Base-by-base conservation (phyloP, 257 asterid genomes). In the Capsicum chinense region DNA sequence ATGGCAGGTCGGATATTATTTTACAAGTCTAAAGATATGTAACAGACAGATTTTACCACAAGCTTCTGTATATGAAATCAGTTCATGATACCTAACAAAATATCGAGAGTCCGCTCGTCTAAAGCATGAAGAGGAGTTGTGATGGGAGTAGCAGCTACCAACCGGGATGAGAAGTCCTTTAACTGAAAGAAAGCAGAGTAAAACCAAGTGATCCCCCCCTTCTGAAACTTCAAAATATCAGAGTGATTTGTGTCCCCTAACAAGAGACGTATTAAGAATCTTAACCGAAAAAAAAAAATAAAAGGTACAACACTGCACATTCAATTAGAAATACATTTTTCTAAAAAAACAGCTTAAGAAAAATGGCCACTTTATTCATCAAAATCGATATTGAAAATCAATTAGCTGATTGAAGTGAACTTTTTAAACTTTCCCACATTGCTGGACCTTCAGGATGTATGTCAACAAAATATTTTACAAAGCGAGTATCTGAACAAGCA, bases 381-480 rank as follows among this genome's bases (percentile, higher is more conserved):
- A 13, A 52, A 52, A 76, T 16, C 52, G 63, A 50, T 52, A 76
- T 56, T 7, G 63, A 47, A 35, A 88, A 80, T 76, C 71, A 33
- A 76, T 82, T 81, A 92, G 85, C 85, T 57, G 19, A 81, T 57
- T 84, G 42, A 19, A 86, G 60, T 50, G 89, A 79, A 52, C 86
- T 89, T 85, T 87, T 91, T 79, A 94, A 87, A 52, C 79, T 81
- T 81, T 91, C 92, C 98, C 99, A 96, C 91, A 78, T 87, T 17
- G 80, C 91, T 58, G 95, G 93, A 87, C 98, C 98, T 87, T 93
- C 88, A 14, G 98, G 98, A 87, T 96, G 98, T 68, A 91, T 63
- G 82, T 90, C 83, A 50, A 96, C 98, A 81, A 88, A 96, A 86
- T 93, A 93, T 79, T 90, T 94, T 17, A 85, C 83, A 85, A 92